Evolutionary conservation across 805 yeast species (phyloP), one percentile per base, ranked within the genome.

Genomic region (Lipomyces chichibuensis): DNA sequence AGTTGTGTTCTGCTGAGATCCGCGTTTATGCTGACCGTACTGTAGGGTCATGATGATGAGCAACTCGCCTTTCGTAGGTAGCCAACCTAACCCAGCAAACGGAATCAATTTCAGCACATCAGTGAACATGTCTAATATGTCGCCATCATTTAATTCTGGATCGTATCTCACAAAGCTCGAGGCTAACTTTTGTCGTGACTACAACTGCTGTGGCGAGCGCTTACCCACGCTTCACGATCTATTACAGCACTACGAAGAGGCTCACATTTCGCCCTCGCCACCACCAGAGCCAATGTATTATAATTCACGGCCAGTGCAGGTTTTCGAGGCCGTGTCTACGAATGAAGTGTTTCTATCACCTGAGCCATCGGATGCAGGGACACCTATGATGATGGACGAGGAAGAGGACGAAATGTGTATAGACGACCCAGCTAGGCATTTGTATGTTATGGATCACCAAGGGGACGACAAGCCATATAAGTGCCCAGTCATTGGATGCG

Each of bases 401-500:
- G 91, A 87, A 65, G 87, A 85, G 60, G 87, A 86, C 68, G 88
- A 87, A 65, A 88, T 89, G 82, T 92, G 92, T 78, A 93, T 95
- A 60, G 98, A 94, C 79, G 98, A 95, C 78, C 99, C 98, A 0
- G 97, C 98, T 0, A 85, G 98, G 71, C 95, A 93, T 76, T 80
- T 94, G 66, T 94, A 95, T 76, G 97, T 93, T 43, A 88, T 91
- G 82, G 98, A 93, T 79, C 63, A 67, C 29, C 88, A 87, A 69
- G 93, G 91, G 66, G 97, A 93, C 73, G 90, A 92, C 77, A 88
- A 95, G 78, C 99, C 99, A 37, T 95, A 89, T 81, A 92, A 90
- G 77, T 95, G 99, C 81, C 99, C 98, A 0, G 99, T 95, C 56
- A 90, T 92, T 75, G 99, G 99, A 7, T 95, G 99, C 79, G 98